phyloP scores from a whole-genome alignment of 2,329 filamentous ascomycete genomes.

The Calonectria henricotiae region DNA sequence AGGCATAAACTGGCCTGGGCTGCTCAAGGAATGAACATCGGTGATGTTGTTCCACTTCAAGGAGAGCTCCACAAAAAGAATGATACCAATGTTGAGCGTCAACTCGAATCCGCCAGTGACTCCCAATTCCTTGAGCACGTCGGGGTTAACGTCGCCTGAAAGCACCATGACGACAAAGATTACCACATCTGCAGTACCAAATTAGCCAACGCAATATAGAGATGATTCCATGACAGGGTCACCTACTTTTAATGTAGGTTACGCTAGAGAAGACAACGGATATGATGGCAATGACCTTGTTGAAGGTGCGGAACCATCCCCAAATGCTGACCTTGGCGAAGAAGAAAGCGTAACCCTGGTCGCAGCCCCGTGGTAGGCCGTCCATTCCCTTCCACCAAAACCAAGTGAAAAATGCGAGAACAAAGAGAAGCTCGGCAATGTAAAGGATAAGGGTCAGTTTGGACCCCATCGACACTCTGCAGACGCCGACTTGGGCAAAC shows the following conservation, averaged over 20 bases:
- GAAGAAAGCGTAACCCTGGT: conserved; percentile 28
- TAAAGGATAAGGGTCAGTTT: conserved; percentile 26
- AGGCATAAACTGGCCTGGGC: conserved; percentile 8
- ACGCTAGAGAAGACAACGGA: conserved; percentile 10
- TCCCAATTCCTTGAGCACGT: conserved; percentile 18
- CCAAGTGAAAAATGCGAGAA: conserved; percentile 26
- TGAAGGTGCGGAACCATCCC: conserved; percentile 31
- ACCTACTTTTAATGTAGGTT: conserved; percentile 21
- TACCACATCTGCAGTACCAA: neutral
- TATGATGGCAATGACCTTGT: conserved; percentile 28
- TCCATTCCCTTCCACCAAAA: conserved; percentile 35
- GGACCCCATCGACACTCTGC: conserved; percentile 25
- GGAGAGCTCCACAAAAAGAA: conserved; percentile 26
- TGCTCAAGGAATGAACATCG: conserved; percentile 18
- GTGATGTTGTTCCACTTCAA: conserved; percentile 30
- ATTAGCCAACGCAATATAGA: neutral
- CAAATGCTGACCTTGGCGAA: conserved; percentile 33
- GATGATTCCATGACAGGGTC: rapidly evolving
- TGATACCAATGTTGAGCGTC: conserved; percentile 32
- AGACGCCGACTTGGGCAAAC: conserved; percentile 30
- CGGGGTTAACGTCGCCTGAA: conserved; percentile 4
- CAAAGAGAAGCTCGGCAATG: conserved; percentile 20
- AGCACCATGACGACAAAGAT: conserved; percentile 17
- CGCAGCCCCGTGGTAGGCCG: conserved; percentile 14
- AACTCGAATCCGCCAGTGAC: conserved; percentile 16